A percentile compares a stretch with the other conserved stretches of the same genome.
phyloP scores from a whole-genome alignment of 495 filamentous ascomycete genomes.

The Cercophora scortea region DNA sequence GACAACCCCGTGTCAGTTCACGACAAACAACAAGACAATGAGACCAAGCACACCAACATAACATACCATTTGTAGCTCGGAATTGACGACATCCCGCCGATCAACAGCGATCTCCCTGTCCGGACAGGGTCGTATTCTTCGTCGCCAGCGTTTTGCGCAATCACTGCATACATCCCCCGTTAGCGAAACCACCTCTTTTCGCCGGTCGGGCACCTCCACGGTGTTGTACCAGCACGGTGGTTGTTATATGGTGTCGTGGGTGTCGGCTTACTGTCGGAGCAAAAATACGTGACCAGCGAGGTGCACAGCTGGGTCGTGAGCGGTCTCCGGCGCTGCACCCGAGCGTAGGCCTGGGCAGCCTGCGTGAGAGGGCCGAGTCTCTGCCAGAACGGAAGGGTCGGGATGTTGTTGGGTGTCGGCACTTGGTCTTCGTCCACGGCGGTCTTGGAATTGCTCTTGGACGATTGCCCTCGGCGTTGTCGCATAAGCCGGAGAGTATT shows the following conservation, averaged over 20 bases:
- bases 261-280: constrained; percentile 49
- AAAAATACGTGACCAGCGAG: constrained; percentile 68
- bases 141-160: constrained; percentile 59
- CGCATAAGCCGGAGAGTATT: constrained; percentile 5
- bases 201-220: too few species aligned
- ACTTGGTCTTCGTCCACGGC: constrained; percentile 25
- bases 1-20: background rate
- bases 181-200: background rate
- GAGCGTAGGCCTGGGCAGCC: constrained; percentile 61
- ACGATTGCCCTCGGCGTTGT: constrained; percentile 19
- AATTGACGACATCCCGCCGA: constrained; percentile 64
- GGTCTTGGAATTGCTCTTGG: constrained; percentile 13
- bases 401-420: constrained; percentile 36
- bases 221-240: too few species aligned
- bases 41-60: background rate
- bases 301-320: constrained; percentile 70
- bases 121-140: constrained; percentile 61
- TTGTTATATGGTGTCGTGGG: too few species aligned
- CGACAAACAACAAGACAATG: background rate
- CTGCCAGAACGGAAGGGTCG: constrained; percentile 41
- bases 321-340: constrained; percentile 60
- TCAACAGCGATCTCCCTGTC: constrained; percentile 62
- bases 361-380: constrained; percentile 50
- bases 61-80: constrained; percentile 73
- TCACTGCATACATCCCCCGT: constrained; percentile 29